Percentiles rank a stretch among this genome's conserved stretches.
These are phyloP conservation scores for Neurospora sp. DNA, from an alignment of 495 filamentous ascomycete species.

Conservation along the genomic window DNA sequence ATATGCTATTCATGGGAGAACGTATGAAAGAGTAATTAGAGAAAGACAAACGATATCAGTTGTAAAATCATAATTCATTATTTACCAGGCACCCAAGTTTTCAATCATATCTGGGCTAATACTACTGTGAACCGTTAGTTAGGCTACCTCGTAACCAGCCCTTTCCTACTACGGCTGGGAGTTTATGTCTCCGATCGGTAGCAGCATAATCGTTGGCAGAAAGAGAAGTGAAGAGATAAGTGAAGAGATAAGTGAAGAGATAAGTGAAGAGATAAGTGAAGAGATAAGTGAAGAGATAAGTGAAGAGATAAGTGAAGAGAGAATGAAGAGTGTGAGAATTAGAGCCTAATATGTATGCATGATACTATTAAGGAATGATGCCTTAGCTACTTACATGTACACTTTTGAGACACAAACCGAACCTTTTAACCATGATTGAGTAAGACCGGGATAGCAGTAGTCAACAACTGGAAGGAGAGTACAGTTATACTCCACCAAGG, in stretches of 20 bases:
- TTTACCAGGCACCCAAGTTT: neutral
- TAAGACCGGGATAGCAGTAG: neutral
- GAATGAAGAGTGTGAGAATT: neutral
- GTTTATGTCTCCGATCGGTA: neutral
- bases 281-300: neutral
- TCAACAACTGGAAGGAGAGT: neutral
- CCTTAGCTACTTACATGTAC: neutral
- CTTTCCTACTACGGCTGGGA: neutral
- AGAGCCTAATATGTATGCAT: neutral
- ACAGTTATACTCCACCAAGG: neutral
- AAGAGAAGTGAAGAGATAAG: neutral
- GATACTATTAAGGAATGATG: neutral
- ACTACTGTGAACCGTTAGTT: neutral
- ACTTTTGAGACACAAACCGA: neutral
- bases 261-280: neutral
- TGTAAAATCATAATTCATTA: neutral
- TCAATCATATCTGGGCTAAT: neutral
- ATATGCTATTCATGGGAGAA: neutral
- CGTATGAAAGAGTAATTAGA: neutral
- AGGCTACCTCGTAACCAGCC: neutral
- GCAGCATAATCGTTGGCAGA: neutral
- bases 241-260: neutral
- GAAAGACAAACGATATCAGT: no score
- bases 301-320: neutral
- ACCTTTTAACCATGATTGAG: neutral